Conservation (phyloP, 495 filamentous ascomycete species). For the Xylaria flabelliformis region DNA sequence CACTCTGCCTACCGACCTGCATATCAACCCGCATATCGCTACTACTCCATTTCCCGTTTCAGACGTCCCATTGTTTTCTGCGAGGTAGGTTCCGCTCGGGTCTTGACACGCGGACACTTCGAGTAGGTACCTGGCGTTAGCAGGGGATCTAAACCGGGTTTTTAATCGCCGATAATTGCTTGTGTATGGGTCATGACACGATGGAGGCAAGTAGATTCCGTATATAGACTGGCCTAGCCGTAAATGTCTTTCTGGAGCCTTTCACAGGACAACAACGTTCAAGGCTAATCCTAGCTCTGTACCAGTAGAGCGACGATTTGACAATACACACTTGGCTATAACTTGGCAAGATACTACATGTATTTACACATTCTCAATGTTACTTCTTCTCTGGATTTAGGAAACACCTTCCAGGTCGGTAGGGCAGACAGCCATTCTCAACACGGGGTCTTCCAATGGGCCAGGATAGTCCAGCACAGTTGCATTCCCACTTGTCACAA, state of each 20-base stretch:
- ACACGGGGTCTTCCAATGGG: not conserved
- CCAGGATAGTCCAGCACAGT: not conserved
- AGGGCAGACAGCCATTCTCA: not conserved
- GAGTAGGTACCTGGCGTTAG: conserved; percentile 8
- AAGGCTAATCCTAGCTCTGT: conserved; percentile 7
- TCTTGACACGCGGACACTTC: not conserved
- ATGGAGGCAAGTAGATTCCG: not conserved
- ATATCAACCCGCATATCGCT: conserved; percentile 21
- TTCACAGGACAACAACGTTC: not conserved
- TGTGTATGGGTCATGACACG: not conserved
- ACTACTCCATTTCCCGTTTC: conserved; percentile 18
- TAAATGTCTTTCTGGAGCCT: not conserved
- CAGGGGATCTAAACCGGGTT: conserved; percentile 3
- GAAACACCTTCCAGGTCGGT: not conserved
- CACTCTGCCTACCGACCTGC: conserved; percentile 18
- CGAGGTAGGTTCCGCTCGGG: conserved; percentile 14
- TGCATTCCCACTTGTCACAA: conserved; percentile 11
- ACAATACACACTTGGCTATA: not conserved
- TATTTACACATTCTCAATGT: not conserved
- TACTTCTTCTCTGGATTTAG: not conserved
- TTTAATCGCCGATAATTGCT: conserved; percentile 11
- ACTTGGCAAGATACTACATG: conserved; percentile 12
- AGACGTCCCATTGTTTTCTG: conserved; percentile 12
- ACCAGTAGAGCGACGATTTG: not conserved
- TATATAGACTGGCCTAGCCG: conserved; percentile 2